These are phyloP conservation scores for Cudoniella acicularis DNA, from an alignment of 495 filamentous ascomycete species.

Conservation along the genomic window DNA sequence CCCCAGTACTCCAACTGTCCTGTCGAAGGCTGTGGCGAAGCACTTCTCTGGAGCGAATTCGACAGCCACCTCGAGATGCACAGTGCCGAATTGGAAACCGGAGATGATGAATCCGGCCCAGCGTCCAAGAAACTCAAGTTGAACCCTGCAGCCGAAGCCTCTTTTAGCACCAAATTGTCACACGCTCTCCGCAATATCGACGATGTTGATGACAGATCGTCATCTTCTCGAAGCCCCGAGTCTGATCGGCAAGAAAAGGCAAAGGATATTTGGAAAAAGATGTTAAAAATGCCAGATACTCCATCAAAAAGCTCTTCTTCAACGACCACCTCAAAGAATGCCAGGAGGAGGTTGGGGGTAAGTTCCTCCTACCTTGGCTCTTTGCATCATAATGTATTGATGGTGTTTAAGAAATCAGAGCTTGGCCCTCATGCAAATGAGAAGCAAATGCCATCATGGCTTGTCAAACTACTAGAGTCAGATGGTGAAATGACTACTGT, in stretches of 20 bases:
- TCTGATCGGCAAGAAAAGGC: constrained; percentile 11
- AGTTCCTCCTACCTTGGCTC: constrained; percentile 8
- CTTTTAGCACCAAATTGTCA: constrained; percentile 18
- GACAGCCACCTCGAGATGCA: constrained; percentile 75
- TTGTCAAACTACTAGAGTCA: constrained; percentile 63
- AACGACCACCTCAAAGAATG: constrained; percentile 6
- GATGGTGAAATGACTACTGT: constrained; percentile 53
- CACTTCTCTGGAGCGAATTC: constrained; percentile 55
- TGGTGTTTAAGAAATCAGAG: constrained; percentile 47
- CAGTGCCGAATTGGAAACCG: constrained; percentile 50
- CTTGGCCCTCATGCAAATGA: constrained; percentile 86
- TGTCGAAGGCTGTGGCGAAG: constrained; percentile 67
- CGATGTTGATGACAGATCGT: constrained; percentile 25
- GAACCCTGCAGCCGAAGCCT: constrained; percentile 4
- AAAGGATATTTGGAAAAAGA: constrained; percentile 20
- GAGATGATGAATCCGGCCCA: constrained; percentile 38
- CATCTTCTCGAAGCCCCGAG: not conserved
- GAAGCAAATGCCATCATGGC: constrained; percentile 80
- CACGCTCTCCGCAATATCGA: constrained; percentile 27
- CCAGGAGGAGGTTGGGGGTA: constrained; percentile 19
- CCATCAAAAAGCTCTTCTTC: constrained; percentile 9
- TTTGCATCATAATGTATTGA: constrained; percentile 29
- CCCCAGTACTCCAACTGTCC: constrained; percentile 63
- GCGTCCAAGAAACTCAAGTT: constrained; percentile 14
- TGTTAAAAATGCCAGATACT: constrained; percentile 26